Evolutionary conservation across 176 grass and related monocot species (phyloP).

Genomic region (Poa pratensis): DNA sequence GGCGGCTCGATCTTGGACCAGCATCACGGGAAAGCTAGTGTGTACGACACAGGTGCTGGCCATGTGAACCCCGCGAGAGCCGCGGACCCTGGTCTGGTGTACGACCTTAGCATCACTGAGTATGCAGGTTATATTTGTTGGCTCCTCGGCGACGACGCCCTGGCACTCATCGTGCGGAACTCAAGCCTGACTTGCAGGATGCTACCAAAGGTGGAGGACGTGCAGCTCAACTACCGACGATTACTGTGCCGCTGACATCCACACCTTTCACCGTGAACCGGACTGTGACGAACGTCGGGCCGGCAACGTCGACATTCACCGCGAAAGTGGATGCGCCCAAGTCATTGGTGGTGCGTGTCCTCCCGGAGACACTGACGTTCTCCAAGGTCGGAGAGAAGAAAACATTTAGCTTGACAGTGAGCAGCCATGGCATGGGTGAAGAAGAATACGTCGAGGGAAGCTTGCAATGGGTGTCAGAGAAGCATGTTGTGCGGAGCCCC

Average conservation of each 20-base stretch:
- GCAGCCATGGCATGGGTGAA: not conserved
- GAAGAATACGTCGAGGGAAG: not conserved
- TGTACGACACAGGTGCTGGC: not conserved
- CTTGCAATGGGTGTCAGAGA: conserved; percentile 6
- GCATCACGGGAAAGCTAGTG: not conserved
- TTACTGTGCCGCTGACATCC: not conserved
- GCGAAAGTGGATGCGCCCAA: not conserved
- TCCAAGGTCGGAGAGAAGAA: conserved; percentile 18
- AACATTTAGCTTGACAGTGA: not conserved
- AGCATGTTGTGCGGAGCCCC: conserved; percentile 1
- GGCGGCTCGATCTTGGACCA: conserved; percentile 7
- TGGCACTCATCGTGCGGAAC: not conserved
- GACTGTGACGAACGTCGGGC: not conserved
- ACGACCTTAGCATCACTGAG: not conserved
- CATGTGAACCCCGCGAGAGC: not conserved
- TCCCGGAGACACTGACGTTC: not conserved
- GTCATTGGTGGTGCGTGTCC: not conserved
- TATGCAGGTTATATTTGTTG: not conserved
- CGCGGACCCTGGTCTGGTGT: not conserved
- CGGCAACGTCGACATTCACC: not conserved
- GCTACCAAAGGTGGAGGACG: not conserved
- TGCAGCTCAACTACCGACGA: conserved; percentile 20
- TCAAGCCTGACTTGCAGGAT: not conserved
- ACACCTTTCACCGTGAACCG: not conserved
- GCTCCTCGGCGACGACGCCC: not conserved